Percentiles rank a stretch among this genome's conserved stretches.
phyloP scores from a whole-genome alignment of 192 early-diverging fungal species.

The Chytriomyces sp. region DNA sequence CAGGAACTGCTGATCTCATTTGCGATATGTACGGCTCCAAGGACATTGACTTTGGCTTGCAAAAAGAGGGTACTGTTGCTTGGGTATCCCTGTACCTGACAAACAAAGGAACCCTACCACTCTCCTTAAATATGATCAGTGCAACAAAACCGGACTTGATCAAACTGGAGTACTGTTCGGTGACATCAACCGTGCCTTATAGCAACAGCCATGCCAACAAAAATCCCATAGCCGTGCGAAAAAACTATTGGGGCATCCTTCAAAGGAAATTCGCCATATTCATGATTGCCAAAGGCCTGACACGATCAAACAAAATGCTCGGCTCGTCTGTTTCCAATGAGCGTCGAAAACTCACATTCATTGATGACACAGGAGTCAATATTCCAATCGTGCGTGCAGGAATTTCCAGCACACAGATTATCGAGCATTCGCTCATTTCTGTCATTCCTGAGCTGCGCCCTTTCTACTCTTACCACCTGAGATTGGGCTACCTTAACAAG shows the following conservation, averaged over 20 bases:
- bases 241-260: conserved; percentile 64
- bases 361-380: conserved; percentile 40
- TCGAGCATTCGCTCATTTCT: conserved; percentile 31
- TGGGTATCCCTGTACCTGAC: conserved; percentile 59
- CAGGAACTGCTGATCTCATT: conserved; percentile 56
- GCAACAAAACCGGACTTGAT: conserved; percentile 52
- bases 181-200: conserved; percentile 59
- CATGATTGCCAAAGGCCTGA: conserved; percentile 44
- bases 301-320: conserved; percentile 3
- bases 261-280: conserved; percentile 59
- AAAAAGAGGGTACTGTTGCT: conserved; percentile 58
- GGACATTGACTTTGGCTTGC: conserved; percentile 61
- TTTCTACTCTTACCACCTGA: conserved; percentile 63
- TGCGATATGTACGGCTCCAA: conserved; percentile 64
- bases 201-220: conserved; percentile 41
- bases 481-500: conserved; percentile 53
- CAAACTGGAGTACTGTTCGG: conserved; percentile 53
- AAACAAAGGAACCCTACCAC: conserved; percentile 63
- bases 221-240: conserved; percentile 39
- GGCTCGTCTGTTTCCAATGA: background rate
- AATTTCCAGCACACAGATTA: background rate
- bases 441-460: conserved; percentile 57
- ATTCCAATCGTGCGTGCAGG: conserved; percentile 31
- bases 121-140: conserved; percentile 54
- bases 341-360: conserved; percentile 30